Base-by-base conservation (phyloP, 192 early-diverging fungal species). In the Phycomyces nitens region DNA sequence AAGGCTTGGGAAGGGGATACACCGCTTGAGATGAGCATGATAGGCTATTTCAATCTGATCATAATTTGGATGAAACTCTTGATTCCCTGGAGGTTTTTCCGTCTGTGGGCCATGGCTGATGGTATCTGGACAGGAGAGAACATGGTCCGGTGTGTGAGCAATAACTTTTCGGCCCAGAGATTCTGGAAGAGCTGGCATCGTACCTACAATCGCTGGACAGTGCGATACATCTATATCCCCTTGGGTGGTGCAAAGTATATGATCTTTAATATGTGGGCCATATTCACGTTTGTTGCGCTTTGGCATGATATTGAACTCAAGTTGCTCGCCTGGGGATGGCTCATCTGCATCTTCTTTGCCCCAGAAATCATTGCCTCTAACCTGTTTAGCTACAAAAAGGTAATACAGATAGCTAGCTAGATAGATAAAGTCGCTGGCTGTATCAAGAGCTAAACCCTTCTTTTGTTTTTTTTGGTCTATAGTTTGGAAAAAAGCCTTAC, bases 181-280 rank as follows among this genome's bases (percentile, higher is more conserved):
- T 98, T 98, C 73, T 98, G 96, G 96, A 82, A 90, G 53, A 87
- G 87, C 61, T 98, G 96, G 96, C 96, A 98, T 72, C 80, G 90
- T 62, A 90, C 87, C 56, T 98, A 81, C 72, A 95, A 98, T 71
- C 80, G 85, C 21, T 98, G 95, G 95, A 77, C 87, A 3, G 78
- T 94, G 26, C 79, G 57, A 2, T 41, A 49, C 10, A 59, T 59
- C 40, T 98, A 97, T 71, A 82, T 97, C 6, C 95, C 96, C 8
- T 72, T 98, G 55, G 96, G 96, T 12, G 95, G 95, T 23, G 69
- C 80, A 6, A 70, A 72, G 8, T 82, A 86, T 50, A 78, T 84
- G 47, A 43, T 80, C 5, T 80, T 89, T 70, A 94, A 94, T 68
- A 86, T 90, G 34, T 91, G 88, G 72, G 79, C 89, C 0, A 81